A percentile compares a stretch with the other conserved stretches of the same genome.
Conservation (phyloP, 2,329 filamentous ascomycete genomes). For the Fusarium bactridioides region DNA sequence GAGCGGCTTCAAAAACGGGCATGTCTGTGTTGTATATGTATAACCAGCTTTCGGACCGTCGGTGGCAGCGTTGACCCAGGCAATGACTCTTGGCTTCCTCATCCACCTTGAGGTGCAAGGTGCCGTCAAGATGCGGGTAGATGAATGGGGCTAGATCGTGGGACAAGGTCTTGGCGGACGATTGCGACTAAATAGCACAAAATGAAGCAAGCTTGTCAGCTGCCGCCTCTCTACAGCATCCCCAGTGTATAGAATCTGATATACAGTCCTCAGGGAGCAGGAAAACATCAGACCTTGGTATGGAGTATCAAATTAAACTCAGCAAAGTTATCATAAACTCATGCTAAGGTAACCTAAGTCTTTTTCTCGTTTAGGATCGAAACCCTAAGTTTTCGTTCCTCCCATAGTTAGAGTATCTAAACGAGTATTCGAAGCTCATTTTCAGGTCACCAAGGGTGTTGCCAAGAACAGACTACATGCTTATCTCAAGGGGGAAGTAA, state of each 20-base stretch:
- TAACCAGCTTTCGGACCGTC: slow-evolving; percentile 22
- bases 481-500: background rate
- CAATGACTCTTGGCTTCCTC: slow-evolving; percentile 14
- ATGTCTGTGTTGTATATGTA: background rate
- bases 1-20: background rate
- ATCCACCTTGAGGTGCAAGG: slow-evolving; percentile 4
- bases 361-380: too few species aligned
- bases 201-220: slow-evolving; percentile 32
- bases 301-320: too few species aligned
- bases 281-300: too few species aligned
- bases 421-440: background rate
- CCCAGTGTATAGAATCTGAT: background rate
- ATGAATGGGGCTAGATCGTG: slow-evolving; percentile 24
- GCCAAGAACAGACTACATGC: background rate
- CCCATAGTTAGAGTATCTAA: too few species aligned
- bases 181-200: slow-evolving; percentile 35
- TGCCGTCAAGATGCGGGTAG: slow-evolving; percentile 4
- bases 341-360: too few species aligned
- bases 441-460: slow-evolving; percentile 6
- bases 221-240: background rate
- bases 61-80: background rate
- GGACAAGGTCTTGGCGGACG: slow-evolving; percentile 29
- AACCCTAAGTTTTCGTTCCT: too few species aligned
- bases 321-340: too few species aligned
- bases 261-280: background rate